A percentile compares a stretch with the other conserved stretches of the same genome.
phyloP scores from a whole-genome alignment of 768 basidiomycete genomes.

The Lactifluus volemus region DNA sequence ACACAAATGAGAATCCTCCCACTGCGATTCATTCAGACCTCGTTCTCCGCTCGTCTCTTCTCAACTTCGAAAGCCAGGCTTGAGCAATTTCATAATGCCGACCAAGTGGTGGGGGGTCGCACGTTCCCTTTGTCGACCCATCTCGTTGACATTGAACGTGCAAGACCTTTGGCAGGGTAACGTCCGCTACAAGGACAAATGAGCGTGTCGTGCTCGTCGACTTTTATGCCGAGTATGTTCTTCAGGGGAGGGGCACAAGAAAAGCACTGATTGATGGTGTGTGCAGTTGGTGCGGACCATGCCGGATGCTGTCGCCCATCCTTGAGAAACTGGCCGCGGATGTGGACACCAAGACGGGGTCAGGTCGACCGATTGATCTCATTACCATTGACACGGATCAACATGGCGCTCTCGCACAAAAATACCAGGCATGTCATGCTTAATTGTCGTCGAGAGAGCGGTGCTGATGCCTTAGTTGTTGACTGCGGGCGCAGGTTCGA shows the following conservation, averaged over 20 bases:
- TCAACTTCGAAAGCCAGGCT: constrained; percentile 34
- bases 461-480: neutral
- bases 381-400: constrained; percentile 61
- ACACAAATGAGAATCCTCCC: neutral
- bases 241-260: neutral
- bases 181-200: constrained; percentile 27
- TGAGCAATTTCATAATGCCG: constrained; percentile 38
- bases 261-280: neutral
- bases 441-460: neutral
- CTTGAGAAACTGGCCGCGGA: constrained; percentile 50
- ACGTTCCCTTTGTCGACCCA: neutral
- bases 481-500: constrained; percentile 39
- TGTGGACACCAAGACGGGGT: constrained; percentile 36
- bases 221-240: constrained; percentile 67
- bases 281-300: constrained; percentile 71
- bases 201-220: constrained; percentile 61
- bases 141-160: neutral
- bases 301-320: constrained; percentile 62
- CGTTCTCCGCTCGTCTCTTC: constrained; percentile 22
- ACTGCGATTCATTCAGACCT: neutral
- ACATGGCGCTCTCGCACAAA: constrained; percentile 40
- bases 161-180: constrained; percentile 31
- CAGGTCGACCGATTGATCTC: constrained; percentile 55
- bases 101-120: constrained; percentile 32
- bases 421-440: constrained; percentile 37